These are phyloP conservation scores for Flammula alnicola DNA, from an alignment of 1,284 basidiomycete species.

Conservation along the genomic window DNA sequence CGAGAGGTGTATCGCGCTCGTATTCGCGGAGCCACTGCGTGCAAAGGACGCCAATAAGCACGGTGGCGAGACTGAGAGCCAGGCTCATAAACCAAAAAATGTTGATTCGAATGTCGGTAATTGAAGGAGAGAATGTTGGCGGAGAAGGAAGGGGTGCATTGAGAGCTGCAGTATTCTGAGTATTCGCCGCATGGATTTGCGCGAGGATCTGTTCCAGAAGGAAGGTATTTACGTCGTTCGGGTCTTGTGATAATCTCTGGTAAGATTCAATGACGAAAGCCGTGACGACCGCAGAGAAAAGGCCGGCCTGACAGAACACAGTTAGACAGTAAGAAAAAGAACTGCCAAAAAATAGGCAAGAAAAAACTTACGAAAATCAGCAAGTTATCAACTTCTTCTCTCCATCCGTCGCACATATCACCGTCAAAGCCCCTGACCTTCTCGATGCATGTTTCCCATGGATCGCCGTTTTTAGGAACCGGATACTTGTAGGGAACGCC, in stretches of 20 bases:
- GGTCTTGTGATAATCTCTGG: slow-evolving; percentile 21
- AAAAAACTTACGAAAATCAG: slow-evolving; percentile 19
- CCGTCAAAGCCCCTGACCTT: slow-evolving; percentile 18
- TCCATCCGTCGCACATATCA: slow-evolving; percentile 21
- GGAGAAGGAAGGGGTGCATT: slow-evolving; percentile 11
- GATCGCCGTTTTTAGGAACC: slow-evolving; percentile 17
- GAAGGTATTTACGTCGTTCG: slow-evolving; percentile 7
- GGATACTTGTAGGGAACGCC: slow-evolving; percentile 8
- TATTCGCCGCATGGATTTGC: slow-evolving; percentile 15
- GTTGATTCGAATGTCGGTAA: slow-evolving; percentile 25
- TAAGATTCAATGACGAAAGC: slow-evolving; percentile 19
- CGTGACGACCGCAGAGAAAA: slow-evolving; percentile 22
- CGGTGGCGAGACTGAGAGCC: slow-evolving; percentile 31
- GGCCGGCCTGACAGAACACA: slow-evolving; percentile 15
- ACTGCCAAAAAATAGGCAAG: neutral
- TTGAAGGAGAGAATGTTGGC: slow-evolving; percentile 6
- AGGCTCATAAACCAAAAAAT: slow-evolving; percentile 39
- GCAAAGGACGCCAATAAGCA: slow-evolving; percentile 35
- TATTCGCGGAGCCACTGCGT: slow-evolving; percentile 31
- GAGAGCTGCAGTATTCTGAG: neutral
- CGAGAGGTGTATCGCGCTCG: slow-evolving; percentile 16
- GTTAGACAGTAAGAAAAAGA: neutral
- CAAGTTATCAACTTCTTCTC: slow-evolving; percentile 19
- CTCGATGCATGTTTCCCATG: slow-evolving; percentile 18
- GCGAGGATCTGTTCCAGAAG: slow-evolving; percentile 15